Conservation (phyloP, 768 basidiomycete genomes). For the Tylopilus intermedius region DNA sequence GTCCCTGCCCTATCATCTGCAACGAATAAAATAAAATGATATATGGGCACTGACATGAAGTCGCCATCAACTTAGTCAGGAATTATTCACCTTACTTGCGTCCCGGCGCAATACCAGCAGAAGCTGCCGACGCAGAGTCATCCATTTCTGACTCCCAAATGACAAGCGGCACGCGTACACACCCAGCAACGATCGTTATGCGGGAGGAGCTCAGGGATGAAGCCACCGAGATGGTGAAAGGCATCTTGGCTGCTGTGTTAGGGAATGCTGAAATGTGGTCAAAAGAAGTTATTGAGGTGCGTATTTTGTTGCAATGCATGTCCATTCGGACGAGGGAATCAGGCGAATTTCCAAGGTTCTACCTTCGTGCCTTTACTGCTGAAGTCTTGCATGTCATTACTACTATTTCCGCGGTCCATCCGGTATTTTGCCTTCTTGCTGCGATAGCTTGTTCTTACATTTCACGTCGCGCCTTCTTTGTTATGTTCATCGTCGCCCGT, state of each 20-base stretch:
- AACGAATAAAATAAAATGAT: slow-evolving; percentile 20
- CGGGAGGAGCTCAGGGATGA: slow-evolving; percentile 56
- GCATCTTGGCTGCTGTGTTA: slow-evolving; percentile 34
- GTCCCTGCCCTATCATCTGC: slow-evolving; percentile 29
- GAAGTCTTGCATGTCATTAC: slow-evolving; percentile 23
- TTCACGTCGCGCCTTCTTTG: too few species aligned
- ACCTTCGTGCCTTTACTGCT: not conserved
- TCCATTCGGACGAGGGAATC: slow-evolving; percentile 1
- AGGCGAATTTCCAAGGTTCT: slow-evolving; percentile 44
- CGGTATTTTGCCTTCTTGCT: slow-evolving; percentile 35
- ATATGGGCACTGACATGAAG: slow-evolving; percentile 68
- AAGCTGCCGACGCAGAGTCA: slow-evolving; percentile 1
- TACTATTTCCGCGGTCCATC: slow-evolving; percentile 32
- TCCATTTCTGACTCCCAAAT: slow-evolving; percentile 34
- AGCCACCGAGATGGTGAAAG: slow-evolving; percentile 72
- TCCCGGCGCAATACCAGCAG: slow-evolving; percentile 15
- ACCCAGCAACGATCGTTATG: slow-evolving; percentile 68
- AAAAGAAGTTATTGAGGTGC: slow-evolving; percentile 45
- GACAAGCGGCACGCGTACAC: slow-evolving; percentile 38
- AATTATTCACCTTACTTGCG: slow-evolving; percentile 87
- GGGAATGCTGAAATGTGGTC: slow-evolving; percentile 48
- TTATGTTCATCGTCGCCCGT: not conserved
- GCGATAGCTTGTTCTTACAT: not conserved
- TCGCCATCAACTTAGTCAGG: slow-evolving; percentile 83
- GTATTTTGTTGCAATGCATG: slow-evolving; percentile 4